Base-by-base conservation (phyloP, 2,329 filamentous ascomycete species). In the Botrytis deweyae region DNA sequence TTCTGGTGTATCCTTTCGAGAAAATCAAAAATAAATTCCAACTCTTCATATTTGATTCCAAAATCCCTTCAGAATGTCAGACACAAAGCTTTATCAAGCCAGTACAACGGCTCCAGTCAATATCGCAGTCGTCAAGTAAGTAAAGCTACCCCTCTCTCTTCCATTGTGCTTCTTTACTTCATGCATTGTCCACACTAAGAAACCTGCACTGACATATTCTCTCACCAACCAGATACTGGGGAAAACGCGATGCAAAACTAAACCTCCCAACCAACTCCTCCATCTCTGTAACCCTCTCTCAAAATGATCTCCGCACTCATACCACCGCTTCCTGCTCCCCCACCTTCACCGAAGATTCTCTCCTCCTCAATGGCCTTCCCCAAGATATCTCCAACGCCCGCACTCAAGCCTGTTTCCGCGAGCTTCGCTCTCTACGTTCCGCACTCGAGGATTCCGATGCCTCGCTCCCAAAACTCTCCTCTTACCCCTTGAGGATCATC, bases 261-360 rank as follows among this genome's bases (percentile, higher is more conserved):
- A 99, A 99, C 84, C 92, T 98, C 73, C 96, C 96, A 52, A 98
- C 96, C 82, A 99, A 99, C 87, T 97, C 94, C 77, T 99, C 96
- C 77, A 91, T 99, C 81, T 97, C 94, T 76, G 95, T 99, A 74
- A 99, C 96, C 73, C 92, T 99, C 80, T 96, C 94, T 69, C 96
- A 99, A 85, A 88, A 89, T 83, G 95, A 98, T 81, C 90, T 99
- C 76, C 94, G 95, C 82, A 98, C 96, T 73, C 92, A 98, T 83
- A 99, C 96, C 66, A 98, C 97, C 72, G 96, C 96, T 76, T 94
- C 95, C 63, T 97, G 94, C 88, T 96, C 94, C 71, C 83, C 90
- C 75, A 83, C 87, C 75, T 98, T 86, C 52, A 82, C 86, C 76
- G 83, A 86, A 87, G 88, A 98, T 83, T 89, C 88, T 76, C 91